Conservation (phyloP, 129 eudicot species). For the Flaveria ramosissima region DNA sequence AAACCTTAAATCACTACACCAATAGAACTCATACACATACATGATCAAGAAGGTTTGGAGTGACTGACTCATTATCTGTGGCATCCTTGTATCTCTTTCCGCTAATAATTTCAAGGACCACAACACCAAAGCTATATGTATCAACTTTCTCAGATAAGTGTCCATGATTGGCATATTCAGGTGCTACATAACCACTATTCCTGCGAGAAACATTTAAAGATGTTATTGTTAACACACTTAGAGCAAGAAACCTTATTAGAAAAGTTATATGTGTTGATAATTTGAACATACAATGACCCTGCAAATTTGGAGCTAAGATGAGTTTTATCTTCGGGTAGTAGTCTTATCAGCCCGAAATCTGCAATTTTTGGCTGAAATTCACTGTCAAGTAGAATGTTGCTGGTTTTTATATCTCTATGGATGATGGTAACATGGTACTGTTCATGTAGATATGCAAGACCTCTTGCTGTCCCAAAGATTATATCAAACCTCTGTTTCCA, state of each 20-base stretch:
- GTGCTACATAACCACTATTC: neutral
- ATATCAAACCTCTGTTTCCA: conserved; percentile 69
- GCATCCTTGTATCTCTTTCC: neutral
- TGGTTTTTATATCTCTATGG: conserved; percentile 75
- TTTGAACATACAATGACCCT: conserved; percentile 55
- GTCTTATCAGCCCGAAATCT: conserved; percentile 78
- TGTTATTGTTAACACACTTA: neutral
- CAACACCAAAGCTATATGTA: neutral
- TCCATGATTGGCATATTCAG: neutral
- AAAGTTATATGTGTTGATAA: too few species aligned
- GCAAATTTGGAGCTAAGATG: conserved; percentile 73
- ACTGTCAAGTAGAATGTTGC: conserved; percentile 70
- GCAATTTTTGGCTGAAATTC: conserved; percentile 72
- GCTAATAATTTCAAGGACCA: neutral
- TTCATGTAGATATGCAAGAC: conserved; percentile 72
- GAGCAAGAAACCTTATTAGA: neutral
- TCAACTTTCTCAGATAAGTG: neutral
- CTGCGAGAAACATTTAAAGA: too few species aligned
- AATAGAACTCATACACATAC: neutral
- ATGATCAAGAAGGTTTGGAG: neutral
- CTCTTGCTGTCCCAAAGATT: conserved; percentile 66
- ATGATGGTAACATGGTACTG: conserved; percentile 72
- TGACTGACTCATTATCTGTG: neutral
- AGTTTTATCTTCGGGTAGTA: conserved; percentile 62
- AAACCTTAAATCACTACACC: too few species aligned